Base-by-base conservation (phyloP, 1,284 basidiomycete species). In the Athelia sp. region DNA sequence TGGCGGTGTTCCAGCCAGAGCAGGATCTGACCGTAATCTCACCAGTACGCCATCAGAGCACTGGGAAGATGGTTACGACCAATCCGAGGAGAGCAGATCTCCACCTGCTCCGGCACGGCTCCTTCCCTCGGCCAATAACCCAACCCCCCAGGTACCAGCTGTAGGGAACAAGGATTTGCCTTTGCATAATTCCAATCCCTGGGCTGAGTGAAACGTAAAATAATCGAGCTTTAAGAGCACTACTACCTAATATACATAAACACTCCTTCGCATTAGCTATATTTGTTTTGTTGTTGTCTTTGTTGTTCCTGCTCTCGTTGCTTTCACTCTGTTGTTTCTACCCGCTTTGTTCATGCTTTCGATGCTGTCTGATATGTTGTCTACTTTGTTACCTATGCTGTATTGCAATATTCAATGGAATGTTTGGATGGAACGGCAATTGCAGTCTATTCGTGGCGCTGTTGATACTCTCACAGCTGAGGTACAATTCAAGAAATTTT, bases 41-140 rank as follows among this genome's bases (percentile, higher is more conserved):
- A 52, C 57, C 15, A 34, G 43, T 9, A 52, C 50, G 17, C 51
- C 54, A 13, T 53, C 43, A 21, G 48, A 50, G 49, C 48, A 21
- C 21, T 56, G 55, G 55, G 52, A 56, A 50, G 51, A 49, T 18
- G 46, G 18, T 38, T 55, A 55, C 31, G 54, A 43, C 43, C 51
- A 45, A 38, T 36, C 48, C n/a, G 32, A 51, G 49, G 54, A 56
- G 19, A n/a, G 6, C 6, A 6, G 8, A 9, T n/a, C 36, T 40
- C 36, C 36, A 40, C 15, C 36, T 8, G 36, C 13, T 29, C 26
- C 26, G 13, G 4, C 26, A 13, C 26, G 26, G 13, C 4, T 13
- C 4, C 26, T 29, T 13, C 26, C 26, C 26, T 29, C 26, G 26
- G 26, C 26, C 26, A 29, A 29, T 6, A 29, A 29, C 26, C 26